Base-by-base conservation (phyloP, 179 eudicot species). In the Sideroxylon spinosum region DNA sequence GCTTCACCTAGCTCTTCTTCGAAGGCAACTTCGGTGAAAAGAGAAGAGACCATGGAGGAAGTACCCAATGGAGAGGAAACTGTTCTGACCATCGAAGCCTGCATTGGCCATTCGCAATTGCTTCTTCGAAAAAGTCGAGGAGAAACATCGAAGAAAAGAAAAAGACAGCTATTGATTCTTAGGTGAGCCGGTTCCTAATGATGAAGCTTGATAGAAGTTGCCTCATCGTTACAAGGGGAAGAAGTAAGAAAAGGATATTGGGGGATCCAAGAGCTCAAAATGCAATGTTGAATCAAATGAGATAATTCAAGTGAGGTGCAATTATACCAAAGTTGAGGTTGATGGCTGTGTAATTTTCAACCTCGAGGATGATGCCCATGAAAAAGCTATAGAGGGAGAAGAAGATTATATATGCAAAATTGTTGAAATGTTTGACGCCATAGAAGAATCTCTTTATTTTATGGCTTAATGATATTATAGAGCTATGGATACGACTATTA, bases 391-490 rank as follows among this genome's bases (percentile, higher is more conserved):
- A 12, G 89, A 83, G 0, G 89, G 82, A 0, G 50, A 78, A 19
- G 81, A 72, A 0, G 69, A 83, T 19, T 94, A 79, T 57, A 94
- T 94, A 0, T 85, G 94, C 26, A 88, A 85, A 80, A 90, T 93
- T 8, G 59, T 88, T 0, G 98, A 94, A 80, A 64, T 94, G 37
- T 94, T 94, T 78, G 89, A 90, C 78, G 93, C 86, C 1, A 77
- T 78, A 17, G 92, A 94, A 76, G 89, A 87, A 0, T 14, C 28
- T 13, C 80, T 72, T 0, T 85, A 93, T 70, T 87, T 95, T 44
- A 78, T 82, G 16, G 93, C 97, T 0, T 92, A 89, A 53, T 93
- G 97, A 97, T 95, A 80, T 67, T 94, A 95, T 23, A 83, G 97
- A 77, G 78, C 93, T 0, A 66, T 60, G 0, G 98, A 95, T 75